A percentile compares a stretch with the other conserved stretches of the same genome.
Evolutionary conservation across 805 yeast genomes (phyloP).

Genomic region (Candida pseudofarinosa): DNA sequence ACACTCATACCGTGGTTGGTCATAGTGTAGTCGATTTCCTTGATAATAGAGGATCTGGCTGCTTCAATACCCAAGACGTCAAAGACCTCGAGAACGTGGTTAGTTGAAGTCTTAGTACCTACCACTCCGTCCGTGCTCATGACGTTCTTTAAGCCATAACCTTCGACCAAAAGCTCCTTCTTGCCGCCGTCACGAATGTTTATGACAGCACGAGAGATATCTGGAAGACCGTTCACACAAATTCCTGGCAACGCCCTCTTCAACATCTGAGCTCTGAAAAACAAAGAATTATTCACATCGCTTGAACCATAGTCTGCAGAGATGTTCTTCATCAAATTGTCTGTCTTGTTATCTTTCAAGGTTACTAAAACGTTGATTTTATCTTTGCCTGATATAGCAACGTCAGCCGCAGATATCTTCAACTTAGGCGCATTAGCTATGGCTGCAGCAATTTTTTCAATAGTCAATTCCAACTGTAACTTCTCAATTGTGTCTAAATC

Average conservation of each 20-base stretch:
- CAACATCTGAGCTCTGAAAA: slow-evolving; percentile 84
- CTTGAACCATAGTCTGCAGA: slow-evolving; percentile 28
- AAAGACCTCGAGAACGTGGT: slow-evolving; percentile 87
- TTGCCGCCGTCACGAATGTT: slow-evolving; percentile 82
- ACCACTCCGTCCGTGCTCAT: slow-evolving; percentile 97
- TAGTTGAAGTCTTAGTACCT: slow-evolving; percentile 82
- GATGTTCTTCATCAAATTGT: slow-evolving; percentile 31
- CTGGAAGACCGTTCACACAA: slow-evolving; percentile 89
- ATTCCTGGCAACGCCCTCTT: slow-evolving; percentile 82
- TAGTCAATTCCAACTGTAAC: slow-evolving; percentile 81
- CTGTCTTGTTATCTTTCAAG: slow-evolving; percentile 32
- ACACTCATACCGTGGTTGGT: slow-evolving; percentile 99
- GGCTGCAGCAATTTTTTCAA: slow-evolving; percentile 84
- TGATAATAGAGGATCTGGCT: slow-evolving; percentile 87
- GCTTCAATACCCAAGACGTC: slow-evolving; percentile 96
- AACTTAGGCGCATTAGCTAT: slow-evolving; percentile 82
- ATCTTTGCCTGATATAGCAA: slow-evolving; percentile 61
- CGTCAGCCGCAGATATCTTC: slow-evolving; percentile 72
- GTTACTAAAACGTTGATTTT: slow-evolving; percentile 62
- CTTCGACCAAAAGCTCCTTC: slow-evolving; percentile 93
- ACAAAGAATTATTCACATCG: slow-evolving; percentile 49
- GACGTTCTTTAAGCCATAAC: slow-evolving; percentile 92
- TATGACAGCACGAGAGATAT: slow-evolving; percentile 92
- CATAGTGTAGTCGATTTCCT: slow-evolving; percentile 96
- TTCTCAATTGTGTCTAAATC: slow-evolving; percentile 83